These are phyloP conservation scores for Fusarium pseudonygamai DNA, from an alignment of 2,329 filamentous ascomycete genomes.

Conservation along the genomic window DNA sequence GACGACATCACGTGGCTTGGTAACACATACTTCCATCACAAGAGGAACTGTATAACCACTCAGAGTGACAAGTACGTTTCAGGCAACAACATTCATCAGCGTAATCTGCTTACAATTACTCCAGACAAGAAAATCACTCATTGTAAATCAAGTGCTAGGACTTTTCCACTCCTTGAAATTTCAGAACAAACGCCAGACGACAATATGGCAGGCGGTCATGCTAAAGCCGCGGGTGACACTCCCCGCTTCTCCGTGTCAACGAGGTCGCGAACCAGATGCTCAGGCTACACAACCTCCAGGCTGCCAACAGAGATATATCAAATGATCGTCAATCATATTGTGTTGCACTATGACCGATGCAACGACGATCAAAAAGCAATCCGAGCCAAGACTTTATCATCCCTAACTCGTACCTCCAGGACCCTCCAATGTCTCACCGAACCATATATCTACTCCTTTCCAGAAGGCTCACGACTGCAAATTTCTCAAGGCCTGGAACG, in stretches of 20 bases:
- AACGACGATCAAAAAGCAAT: not conserved
- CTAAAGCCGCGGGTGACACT: not conserved
- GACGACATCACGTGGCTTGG: rapidly evolving
- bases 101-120: not conserved
- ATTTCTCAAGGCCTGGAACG: not conserved
- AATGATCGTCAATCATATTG: not conserved
- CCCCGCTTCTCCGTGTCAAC: not conserved
- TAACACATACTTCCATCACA: not conserved
- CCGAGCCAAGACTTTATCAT: not conserved
- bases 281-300: not conserved
- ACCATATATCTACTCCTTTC: not conserved
- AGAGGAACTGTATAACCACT: not conserved
- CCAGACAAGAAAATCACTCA: not conserved
- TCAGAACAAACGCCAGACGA: no score
- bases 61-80: not conserved
- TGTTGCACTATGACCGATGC: rapidly evolving
- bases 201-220: not conserved
- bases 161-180: not conserved
- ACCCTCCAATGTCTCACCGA: slow-evolving; percentile 1
- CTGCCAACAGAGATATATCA: not conserved
- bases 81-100: not conserved
- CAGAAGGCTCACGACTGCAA: not conserved
- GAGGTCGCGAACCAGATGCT: rapidly evolving
- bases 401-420: not conserved
- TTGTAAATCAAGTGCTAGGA: rapidly evolving